Percentiles rank a stretch among this genome's conserved stretches.
phyloP scores from a whole-genome alignment of 2,329 filamentous ascomycete genomes.

The Cladophialophora chaetospira region DNA sequence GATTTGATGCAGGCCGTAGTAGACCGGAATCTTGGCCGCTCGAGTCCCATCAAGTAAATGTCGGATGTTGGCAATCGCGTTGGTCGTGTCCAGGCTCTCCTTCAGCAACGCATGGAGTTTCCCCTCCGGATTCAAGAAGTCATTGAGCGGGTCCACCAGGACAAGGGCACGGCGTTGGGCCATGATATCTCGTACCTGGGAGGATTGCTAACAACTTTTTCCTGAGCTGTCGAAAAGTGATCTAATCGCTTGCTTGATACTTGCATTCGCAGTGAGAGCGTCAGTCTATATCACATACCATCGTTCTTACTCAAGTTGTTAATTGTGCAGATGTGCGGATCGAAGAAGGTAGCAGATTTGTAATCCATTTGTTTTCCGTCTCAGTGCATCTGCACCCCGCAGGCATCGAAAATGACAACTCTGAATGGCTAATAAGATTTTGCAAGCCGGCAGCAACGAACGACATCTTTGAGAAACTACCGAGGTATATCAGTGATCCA shows the following conservation, averaged over 20 bases:
- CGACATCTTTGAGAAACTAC: not conserved
- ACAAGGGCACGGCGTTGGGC: conserved; percentile 21
- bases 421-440: not conserved
- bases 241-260: too few relatives aligned
- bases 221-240: not conserved
- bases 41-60: conserved; percentile 34
- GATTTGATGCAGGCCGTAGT: conserved; percentile 41
- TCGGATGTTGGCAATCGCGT: conserved; percentile 35
- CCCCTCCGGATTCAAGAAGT: conserved; percentile 33
- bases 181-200: not conserved
- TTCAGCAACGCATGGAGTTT: conserved; percentile 21
- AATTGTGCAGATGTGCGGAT: not conserved
- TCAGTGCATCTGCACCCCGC: not conserved
- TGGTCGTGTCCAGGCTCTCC: conserved; percentile 17
- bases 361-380: not conserved
- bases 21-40: conserved; percentile 37
- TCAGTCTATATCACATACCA: too few relatives aligned
- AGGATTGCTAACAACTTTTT: not conserved
- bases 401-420: not conserved
- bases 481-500: not conserved
- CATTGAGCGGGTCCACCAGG: conserved; percentile 34
- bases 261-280: too few relatives aligned
- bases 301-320: too few relatives aligned
- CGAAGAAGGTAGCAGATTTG: not conserved
- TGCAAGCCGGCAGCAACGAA: too few relatives aligned